Evolutionary conservation across 176 grass and related monocot genomes (phyloP).

Genomic region (Phragmites australis): DNA sequence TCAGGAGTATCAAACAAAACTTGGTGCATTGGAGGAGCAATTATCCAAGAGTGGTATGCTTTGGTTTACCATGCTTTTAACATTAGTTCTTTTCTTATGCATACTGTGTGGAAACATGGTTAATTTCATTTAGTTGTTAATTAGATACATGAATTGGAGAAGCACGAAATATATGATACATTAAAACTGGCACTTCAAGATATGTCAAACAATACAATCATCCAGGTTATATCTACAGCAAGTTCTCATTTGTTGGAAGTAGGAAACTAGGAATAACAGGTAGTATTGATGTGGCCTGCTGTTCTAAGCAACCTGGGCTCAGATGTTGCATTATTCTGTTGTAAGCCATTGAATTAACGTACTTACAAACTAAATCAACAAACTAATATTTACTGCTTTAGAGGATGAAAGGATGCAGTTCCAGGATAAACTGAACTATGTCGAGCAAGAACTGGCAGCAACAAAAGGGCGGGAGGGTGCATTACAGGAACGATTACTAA

Average conservation of each 20-base stretch:
- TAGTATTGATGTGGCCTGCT: constrained; percentile 20
- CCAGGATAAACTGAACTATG: constrained; percentile 58
- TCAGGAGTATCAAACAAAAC: constrained; percentile 60
- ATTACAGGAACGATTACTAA: constrained; percentile 74
- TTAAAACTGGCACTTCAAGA: background rate
- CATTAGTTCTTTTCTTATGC: background rate
- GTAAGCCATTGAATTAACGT: constrained; percentile 16
- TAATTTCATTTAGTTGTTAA: constrained; percentile 15
- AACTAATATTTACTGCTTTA: constrained; percentile 41
- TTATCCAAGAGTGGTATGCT: constrained; percentile 68
- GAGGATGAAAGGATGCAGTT: constrained; percentile 74
- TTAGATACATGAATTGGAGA: background rate
- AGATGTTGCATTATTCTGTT: constrained; percentile 19
- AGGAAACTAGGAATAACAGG: background rate
- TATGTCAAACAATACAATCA: background rate
- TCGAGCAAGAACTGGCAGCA: constrained; percentile 87
- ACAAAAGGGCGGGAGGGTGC: constrained; percentile 77
- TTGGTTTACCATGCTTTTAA: constrained; percentile 14
- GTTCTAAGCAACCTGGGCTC: background rate
- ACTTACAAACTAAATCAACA: background rate
- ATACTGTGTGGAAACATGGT: background rate
- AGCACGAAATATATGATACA: background rate
- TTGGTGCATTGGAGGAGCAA: constrained; percentile 50
- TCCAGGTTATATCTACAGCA: background rate
- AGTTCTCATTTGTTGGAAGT: background rate